Evolutionary conservation across 306 rosid genomes (phyloP).

Genomic region (Cajanus cajan): DNA sequence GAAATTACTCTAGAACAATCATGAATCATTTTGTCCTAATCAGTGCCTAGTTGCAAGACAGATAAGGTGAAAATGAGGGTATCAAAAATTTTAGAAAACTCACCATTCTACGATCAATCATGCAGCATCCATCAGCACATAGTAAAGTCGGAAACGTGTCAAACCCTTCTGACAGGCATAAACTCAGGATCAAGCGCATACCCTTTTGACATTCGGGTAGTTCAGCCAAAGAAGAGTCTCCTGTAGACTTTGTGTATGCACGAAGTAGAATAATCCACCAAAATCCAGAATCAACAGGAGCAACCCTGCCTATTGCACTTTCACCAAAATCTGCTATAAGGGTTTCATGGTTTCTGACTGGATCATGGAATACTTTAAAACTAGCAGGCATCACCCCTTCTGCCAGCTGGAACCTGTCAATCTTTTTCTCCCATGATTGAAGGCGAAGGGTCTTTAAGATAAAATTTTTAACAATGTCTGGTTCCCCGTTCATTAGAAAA

Average conservation of each 20-base stretch:
- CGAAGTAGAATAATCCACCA: conserved; percentile 98
- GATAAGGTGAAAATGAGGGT: background rate
- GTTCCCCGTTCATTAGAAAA: conserved; percentile 81
- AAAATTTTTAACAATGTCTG: conserved; percentile 77
- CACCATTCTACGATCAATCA: conserved; percentile 99
- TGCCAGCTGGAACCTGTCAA: conserved; percentile 81
- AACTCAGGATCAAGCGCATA: conserved; percentile 82
- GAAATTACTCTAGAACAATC: background rate
- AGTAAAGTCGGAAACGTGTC: conserved; percentile 96
- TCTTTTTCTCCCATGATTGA: conserved; percentile 93
- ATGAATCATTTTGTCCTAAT: background rate
- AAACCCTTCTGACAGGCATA: conserved; percentile 90
- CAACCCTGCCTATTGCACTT: conserved; percentile 98
- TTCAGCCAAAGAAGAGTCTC: conserved; percentile 84
- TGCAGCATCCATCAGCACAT: conserved; percentile 95
- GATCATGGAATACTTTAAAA: conserved; percentile 86
- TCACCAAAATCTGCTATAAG: conserved; percentile 91
- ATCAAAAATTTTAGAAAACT: conserved; percentile 30
- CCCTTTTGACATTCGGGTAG: conserved; percentile 93
- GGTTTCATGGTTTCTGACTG: conserved; percentile 67
- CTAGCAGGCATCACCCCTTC: conserved; percentile 99
- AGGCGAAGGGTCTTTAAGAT: conserved; percentile 83
- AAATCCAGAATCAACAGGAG: conserved; percentile 97
- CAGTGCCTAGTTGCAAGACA: background rate
- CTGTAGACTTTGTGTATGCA: conserved; percentile 87